Evolutionary conservation across 768 basidiomycete genomes (phyloP).

Genomic region (Boletus edulis): DNA sequence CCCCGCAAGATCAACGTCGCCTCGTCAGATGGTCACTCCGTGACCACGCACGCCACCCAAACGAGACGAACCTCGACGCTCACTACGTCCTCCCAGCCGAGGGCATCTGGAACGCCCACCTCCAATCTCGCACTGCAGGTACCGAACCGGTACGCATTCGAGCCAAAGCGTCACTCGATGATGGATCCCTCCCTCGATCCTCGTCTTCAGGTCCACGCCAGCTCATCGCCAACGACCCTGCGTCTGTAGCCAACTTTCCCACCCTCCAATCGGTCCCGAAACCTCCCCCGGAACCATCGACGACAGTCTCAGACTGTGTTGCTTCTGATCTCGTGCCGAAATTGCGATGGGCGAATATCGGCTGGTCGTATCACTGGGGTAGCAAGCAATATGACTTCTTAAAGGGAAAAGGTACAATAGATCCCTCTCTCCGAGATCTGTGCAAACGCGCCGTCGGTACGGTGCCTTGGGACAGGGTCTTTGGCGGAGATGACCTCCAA

Average conservation of each 20-base stretch:
- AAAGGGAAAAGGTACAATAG: conserved; percentile 62
- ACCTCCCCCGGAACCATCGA: conserved; percentile 62
- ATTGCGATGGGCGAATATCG: conserved; percentile 94
- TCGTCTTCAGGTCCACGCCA: conserved; percentile 52
- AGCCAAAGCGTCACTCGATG: conserved; percentile 31
- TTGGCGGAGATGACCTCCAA: conserved; percentile 34
- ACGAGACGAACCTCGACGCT: conserved; percentile 86
- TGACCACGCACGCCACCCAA: conserved; percentile 74
- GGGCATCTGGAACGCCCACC: conserved; percentile 74
- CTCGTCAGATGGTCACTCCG: conserved; percentile 72
- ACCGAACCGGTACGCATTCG: conserved; percentile 42
- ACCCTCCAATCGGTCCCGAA: conserved; percentile 55
- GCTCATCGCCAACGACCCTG: conserved; percentile 73
- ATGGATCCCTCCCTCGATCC: not conserved
- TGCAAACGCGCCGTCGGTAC: conserved; percentile 61
- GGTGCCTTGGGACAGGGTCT: conserved; percentile 74
- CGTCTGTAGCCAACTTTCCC: conserved; percentile 52
- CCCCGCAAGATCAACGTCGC: conserved; percentile 57
- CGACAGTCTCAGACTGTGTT: conserved; percentile 47
- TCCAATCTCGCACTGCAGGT: conserved; percentile 31
- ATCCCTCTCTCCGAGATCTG: conserved; percentile 48
- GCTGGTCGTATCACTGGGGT: conserved; percentile 97
- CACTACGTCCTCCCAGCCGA: conserved; percentile 76
- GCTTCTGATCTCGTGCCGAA: conserved; percentile 65
- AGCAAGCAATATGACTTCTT: conserved; percentile 93